Percentiles rank a stretch among this genome's conserved stretches.
These are phyloP conservation scores for Colletotrichum sp. DNA, from an alignment of 2,329 filamentous ascomycete species.

Conservation along the genomic window DNA sequence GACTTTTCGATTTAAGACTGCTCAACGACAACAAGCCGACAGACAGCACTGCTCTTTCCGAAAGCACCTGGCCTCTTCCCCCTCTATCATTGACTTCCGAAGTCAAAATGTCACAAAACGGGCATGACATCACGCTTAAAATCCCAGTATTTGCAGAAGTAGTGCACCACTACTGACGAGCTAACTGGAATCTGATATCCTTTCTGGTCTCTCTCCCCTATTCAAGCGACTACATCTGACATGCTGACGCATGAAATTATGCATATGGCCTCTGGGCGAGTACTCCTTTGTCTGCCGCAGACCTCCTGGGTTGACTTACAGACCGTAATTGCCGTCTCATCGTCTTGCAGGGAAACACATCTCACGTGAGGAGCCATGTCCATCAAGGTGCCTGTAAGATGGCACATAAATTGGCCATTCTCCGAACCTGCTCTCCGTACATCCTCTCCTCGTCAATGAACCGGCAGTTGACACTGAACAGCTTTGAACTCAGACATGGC, in stretches of 20 bases:
- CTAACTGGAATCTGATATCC: not conserved
- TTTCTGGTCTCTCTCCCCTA: not conserved
- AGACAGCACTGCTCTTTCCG: not conserved
- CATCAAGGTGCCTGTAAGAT: not conserved
- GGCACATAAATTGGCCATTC: not conserved
- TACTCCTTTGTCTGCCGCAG: not conserved
- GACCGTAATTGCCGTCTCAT: not conserved
- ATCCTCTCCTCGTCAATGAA: not conserved
- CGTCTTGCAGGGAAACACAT: not conserved
- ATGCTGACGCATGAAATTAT: not conserved
- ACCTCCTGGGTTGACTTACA: not conserved
- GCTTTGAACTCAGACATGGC: not conserved
- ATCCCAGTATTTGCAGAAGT: not conserved
- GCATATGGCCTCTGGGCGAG: not conserved
- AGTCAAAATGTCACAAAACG: not conserved
- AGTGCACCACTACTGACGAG: not conserved
- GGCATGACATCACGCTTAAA: accelerated
- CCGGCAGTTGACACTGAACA: not conserved
- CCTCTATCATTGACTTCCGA: not conserved
- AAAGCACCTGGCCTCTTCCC: not conserved
- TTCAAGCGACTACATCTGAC: not conserved
- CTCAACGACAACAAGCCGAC: not conserved
- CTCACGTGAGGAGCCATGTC: not conserved
- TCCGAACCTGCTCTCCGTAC: not conserved
- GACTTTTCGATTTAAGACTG: not conserved